These are phyloP conservation scores for Pichia rugopelliculosa DNA, from an alignment of 805 yeast species.

Conservation along the genomic window DNA sequence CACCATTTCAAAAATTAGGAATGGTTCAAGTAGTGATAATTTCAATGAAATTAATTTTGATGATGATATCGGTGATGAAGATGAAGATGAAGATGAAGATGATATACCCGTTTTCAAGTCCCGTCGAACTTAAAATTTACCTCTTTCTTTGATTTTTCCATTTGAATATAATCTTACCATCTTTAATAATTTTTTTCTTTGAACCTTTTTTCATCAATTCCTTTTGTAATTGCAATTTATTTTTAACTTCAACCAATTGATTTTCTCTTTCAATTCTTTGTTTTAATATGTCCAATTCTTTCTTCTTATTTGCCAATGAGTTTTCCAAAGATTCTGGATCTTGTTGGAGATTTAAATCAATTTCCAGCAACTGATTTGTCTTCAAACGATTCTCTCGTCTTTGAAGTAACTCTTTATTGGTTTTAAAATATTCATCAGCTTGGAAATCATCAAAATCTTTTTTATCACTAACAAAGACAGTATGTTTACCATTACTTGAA, in stretches of 20 bases:
- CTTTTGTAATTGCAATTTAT: slow-evolving; percentile 66
- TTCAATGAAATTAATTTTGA: background rate
- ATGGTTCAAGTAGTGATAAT: background rate
- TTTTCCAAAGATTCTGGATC: slow-evolving; percentile 21
- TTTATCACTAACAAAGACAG: slow-evolving; percentile 70
- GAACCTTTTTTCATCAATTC: slow-evolving; percentile 89
- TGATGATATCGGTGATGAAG: slow-evolving; percentile 6
- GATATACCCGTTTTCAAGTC: slow-evolving; percentile 26
- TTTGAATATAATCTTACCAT: slow-evolving; percentile 68
- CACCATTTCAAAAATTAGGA: background rate
- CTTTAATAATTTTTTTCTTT: slow-evolving; percentile 61
- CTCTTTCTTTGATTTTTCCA: slow-evolving; percentile 78
- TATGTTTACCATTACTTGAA: slow-evolving; percentile 64
- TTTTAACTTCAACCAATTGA: slow-evolving; percentile 61
- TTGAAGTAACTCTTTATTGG: slow-evolving; percentile 54
- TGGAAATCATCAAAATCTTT: slow-evolving; percentile 50
- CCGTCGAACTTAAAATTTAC: slow-evolving; percentile 22
- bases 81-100: slow-evolving; percentile 18
- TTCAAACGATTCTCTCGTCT: slow-evolving; percentile 69
- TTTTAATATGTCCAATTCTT: slow-evolving; percentile 52
- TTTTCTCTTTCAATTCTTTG: slow-evolving; percentile 61
- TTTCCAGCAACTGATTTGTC: slow-evolving; percentile 43
- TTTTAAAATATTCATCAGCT: slow-evolving; percentile 61
- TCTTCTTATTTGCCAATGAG: slow-evolving; percentile 35
- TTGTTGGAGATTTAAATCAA: slow-evolving; percentile 15